Conservation (phyloP, 176 grass and related monocot genomes). For the Microstegium vimineum region DNA sequence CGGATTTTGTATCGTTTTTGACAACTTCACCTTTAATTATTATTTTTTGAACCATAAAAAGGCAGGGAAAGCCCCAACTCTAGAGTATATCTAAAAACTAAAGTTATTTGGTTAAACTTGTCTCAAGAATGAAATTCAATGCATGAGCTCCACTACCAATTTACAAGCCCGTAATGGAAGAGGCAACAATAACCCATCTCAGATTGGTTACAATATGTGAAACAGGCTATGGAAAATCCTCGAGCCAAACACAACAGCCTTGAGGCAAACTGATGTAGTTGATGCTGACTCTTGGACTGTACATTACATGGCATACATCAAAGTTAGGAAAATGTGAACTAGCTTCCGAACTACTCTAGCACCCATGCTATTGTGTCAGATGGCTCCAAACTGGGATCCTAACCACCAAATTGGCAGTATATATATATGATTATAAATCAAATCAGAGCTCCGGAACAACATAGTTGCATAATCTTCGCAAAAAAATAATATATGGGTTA, state of each 20-base stretch:
- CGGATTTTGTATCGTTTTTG: no score
- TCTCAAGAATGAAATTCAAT: no score
- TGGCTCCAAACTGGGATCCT: background rate
- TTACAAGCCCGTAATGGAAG: background rate
- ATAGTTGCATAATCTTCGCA: background rate
- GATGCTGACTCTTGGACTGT: background rate
- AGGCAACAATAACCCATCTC: background rate
- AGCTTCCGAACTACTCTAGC: background rate
- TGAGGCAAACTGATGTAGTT: background rate
- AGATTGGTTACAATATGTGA: no score
- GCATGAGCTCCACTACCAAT: background rate
- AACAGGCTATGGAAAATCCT: background rate
- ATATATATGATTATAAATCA: background rate
- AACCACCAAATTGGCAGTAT: background rate
- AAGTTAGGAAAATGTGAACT: background rate
- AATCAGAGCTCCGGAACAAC: background rate
- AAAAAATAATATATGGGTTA: background rate
- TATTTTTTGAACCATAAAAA: no score
- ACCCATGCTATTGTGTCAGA: background rate
- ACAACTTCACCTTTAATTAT: no score
- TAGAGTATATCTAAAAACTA: no score
- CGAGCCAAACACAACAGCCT: no score
- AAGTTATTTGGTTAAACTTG: no score
- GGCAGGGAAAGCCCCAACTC: no score
- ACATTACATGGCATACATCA: background rate